Conservation (phyloP, 1,139 yeast species). For the Candida tetrigidarum region DNA sequence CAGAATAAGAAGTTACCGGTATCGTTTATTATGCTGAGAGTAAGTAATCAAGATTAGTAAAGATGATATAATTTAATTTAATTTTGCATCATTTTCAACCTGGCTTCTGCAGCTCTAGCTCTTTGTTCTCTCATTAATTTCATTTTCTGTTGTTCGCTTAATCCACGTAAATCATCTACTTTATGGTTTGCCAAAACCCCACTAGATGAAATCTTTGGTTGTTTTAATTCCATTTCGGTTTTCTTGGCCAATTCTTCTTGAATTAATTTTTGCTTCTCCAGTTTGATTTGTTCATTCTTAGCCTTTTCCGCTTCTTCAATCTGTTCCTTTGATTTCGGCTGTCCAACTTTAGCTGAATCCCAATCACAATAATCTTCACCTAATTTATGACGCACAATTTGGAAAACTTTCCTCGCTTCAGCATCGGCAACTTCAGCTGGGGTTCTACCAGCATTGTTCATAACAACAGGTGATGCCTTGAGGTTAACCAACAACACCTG, state of each 20-base stretch:
- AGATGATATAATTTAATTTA: neutral
- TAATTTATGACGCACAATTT: slow-evolving; percentile 62
- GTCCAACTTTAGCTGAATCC: slow-evolving; percentile 68
- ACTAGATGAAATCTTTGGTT: slow-evolving; percentile 33
- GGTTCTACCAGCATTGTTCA: slow-evolving; percentile 60
- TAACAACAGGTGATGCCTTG: slow-evolving; percentile 70
- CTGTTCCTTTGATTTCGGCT: slow-evolving; percentile 65
- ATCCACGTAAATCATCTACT: slow-evolving; percentile 34
- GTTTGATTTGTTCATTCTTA: slow-evolving; percentile 34
- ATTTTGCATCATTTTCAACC: slow-evolving; percentile 42
- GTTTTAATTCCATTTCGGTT: slow-evolving; percentile 42
- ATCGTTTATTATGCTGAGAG: slow-evolving; percentile 16
- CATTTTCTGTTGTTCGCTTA: slow-evolving; percentile 69
- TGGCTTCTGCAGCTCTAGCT: slow-evolving; percentile 96
- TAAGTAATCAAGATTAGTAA: slow-evolving; percentile 2
- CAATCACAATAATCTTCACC: slow-evolving; percentile 79
- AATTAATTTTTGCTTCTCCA: slow-evolving; percentile 41
- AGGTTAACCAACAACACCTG: slow-evolving; percentile 63
- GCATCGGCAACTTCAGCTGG: slow-evolving; percentile 55
- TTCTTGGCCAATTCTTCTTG: slow-evolving; percentile 46
- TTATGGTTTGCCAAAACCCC: slow-evolving; percentile 29
- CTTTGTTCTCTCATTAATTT: slow-evolving; percentile 90
- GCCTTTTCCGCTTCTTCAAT: slow-evolving; percentile 48
- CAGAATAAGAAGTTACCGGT: slow-evolving; percentile 10
- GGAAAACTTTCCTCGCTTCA: slow-evolving; percentile 60